These are phyloP conservation scores for Hemisphaericaspora subhashii DNA, from an alignment of 1,139 yeast species.

Conservation along the genomic window DNA sequence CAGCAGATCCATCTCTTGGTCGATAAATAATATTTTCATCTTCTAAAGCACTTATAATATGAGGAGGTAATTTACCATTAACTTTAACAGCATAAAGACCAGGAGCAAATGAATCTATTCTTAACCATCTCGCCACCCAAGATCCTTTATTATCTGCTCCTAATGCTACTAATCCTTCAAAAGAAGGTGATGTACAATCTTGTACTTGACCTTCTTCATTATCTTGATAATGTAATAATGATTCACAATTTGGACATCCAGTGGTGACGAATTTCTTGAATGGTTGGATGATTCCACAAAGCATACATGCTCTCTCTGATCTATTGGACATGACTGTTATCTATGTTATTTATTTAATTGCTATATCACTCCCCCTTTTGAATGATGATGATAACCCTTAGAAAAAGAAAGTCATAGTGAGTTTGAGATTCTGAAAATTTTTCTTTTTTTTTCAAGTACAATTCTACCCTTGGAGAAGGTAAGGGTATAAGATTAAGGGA, in stretches of 20 bases:
- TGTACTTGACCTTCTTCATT: conserved; percentile 81
- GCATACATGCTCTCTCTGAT: conserved; percentile 94
- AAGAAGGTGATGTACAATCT: conserved; percentile 94
- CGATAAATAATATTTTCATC: conserved; percentile 78
- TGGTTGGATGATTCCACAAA: conserved; percentile 90
- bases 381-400: too few species aligned
- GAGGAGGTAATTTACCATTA: conserved; percentile 88
- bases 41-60: conserved; percentile 70
- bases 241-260: conserved; percentile 98
- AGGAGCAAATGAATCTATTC: conserved; percentile 85
- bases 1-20: conserved; percentile 95
- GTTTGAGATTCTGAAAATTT: too few species aligned
- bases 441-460: too few species aligned
- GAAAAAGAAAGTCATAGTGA: too few species aligned
- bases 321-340: conserved; percentile 54
- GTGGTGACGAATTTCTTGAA: conserved; percentile 68
- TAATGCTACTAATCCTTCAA: conserved; percentile 92
- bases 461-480: too few species aligned
- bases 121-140: conserved; percentile 97
- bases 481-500: not conserved
- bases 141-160: conserved; percentile 78
- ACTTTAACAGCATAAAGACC: conserved; percentile 95
- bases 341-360: too few species aligned
- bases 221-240: conserved; percentile 74
- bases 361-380: too few species aligned